A percentile compares a stretch with the other conserved stretches of the same genome.
Conservation (phyloP, 495 filamentous ascomycete species). For the Astrocystis sublimbata region DNA sequence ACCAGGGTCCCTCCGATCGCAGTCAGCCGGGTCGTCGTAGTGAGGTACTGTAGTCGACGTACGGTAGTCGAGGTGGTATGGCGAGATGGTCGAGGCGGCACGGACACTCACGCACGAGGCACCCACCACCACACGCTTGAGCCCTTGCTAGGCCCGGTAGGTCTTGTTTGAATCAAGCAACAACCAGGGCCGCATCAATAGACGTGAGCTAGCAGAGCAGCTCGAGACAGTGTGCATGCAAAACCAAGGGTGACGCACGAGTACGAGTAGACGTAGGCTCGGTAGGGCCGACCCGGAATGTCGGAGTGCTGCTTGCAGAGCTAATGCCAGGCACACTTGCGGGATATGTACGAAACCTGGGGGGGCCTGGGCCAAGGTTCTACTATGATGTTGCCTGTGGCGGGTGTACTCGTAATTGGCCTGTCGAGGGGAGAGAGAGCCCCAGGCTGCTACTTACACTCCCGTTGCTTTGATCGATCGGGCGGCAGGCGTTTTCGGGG, state of each 20-base stretch:
- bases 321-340: slow-evolving; percentile 23
- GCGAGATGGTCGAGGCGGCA: slow-evolving; percentile 9
- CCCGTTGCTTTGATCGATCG: background rate
- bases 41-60: no score
- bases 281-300: background rate
- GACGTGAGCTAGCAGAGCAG: background rate
- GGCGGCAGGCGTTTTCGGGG: background rate
- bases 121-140: background rate
- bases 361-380: no score
- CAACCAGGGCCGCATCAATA: background rate
- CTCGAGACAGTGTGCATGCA: background rate
- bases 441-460: no score
- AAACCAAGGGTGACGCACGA: background rate
- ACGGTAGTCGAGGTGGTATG: background rate
- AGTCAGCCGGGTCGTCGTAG: slow-evolving; percentile 11
- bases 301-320: slow-evolving; percentile 17
- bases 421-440: background rate
- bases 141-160: no score
- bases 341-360: slow-evolving; percentile 17
- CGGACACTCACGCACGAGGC: background rate
- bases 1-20: slow-evolving; percentile 6
- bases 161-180: background rate
- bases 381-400: background rate
- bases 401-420: background rate
- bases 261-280: slow-evolving; percentile 13